phyloP scores from a whole-genome alignment of 2,329 filamentous ascomycete species.

The Arthrobotrys sphaeroides region DNA sequence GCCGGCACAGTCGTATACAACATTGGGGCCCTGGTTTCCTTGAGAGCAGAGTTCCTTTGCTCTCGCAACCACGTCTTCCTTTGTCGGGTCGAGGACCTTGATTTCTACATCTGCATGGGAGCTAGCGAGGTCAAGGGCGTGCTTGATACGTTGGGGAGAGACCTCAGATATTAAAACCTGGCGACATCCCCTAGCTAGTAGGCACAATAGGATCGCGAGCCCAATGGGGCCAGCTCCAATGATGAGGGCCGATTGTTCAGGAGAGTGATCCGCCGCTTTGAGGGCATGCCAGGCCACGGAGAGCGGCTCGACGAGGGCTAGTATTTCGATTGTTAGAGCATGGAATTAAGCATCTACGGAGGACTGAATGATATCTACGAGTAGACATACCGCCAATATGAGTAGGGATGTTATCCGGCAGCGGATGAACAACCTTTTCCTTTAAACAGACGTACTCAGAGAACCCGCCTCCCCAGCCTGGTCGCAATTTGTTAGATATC shows the following conservation, averaged over 20 bases:
- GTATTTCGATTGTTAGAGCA: constrained; percentile 58
- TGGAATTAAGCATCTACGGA: constrained; percentile 42
- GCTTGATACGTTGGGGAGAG: constrained; percentile 58
- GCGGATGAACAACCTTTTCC: constrained; percentile 65
- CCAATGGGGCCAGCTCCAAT: constrained; percentile 73
- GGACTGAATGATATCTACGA: background rate
- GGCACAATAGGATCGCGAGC: constrained; percentile 69
- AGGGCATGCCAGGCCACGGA: constrained; percentile 73
- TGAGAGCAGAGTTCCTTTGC: constrained; percentile 41
- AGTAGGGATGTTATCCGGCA: constrained; percentile 63
- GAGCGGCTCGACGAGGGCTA: constrained; percentile 71
- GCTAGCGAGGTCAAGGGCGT: constrained; percentile 36
- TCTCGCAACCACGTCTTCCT: constrained; percentile 37
- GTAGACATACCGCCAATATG: constrained; percentile 63
- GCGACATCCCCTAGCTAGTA: constrained; percentile 66
- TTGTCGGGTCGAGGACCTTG: constrained; percentile 29
- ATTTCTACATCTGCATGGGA: constrained; percentile 34
- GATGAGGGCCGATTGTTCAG: constrained; percentile 66
- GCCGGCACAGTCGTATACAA: constrained; percentile 41
- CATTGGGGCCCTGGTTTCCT: constrained; percentile 39
- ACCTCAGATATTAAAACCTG: constrained; percentile 70
- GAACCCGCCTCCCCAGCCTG: constrained; percentile 62
- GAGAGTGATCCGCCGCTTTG: constrained; percentile 61
- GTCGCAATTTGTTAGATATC: constrained; percentile 13
- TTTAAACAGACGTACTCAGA: constrained; percentile 64